phyloP scores from a whole-genome alignment of 129 eudicot genomes.

The Cynara cardunculus region DNA sequence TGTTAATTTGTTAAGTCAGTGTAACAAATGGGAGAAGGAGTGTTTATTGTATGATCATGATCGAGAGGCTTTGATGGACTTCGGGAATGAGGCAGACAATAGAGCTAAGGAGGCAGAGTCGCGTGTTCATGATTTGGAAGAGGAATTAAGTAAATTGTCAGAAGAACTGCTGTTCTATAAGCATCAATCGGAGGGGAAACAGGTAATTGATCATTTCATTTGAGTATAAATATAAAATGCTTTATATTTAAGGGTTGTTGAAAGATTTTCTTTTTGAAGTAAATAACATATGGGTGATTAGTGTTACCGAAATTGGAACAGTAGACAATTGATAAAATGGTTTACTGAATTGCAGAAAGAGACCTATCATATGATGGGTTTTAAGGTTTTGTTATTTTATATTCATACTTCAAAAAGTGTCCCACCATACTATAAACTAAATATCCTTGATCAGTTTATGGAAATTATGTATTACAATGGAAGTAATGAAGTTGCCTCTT shows the following conservation, averaged over 20 bases:
- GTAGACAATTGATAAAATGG: background rate
- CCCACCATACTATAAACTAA: background rate
- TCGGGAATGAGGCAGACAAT: constrained; percentile 71
- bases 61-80: constrained; percentile 72
- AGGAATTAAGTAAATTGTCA: constrained; percentile 37
- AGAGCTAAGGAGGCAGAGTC: constrained; percentile 64
- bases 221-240: background rate
- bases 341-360: background rate
- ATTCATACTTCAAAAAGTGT: background rate
- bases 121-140: constrained; percentile 45
- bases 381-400: background rate
- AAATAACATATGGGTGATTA: too few relatives aligned
- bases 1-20: constrained; percentile 42
- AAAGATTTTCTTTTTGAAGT: background rate
- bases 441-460: background rate
- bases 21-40: constrained; percentile 59
- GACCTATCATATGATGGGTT: background rate
- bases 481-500: background rate
- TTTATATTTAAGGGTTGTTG: background rate
- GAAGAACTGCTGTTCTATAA: constrained; percentile 51
- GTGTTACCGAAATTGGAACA: background rate
- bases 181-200: constrained; percentile 26
- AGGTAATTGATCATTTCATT: constrained; percentile 23
- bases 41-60: constrained; percentile 58
- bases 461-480: background rate